Base-by-base conservation (phyloP, 1,284 basidiomycete genomes). In the Mixia osmundae region DNA sequence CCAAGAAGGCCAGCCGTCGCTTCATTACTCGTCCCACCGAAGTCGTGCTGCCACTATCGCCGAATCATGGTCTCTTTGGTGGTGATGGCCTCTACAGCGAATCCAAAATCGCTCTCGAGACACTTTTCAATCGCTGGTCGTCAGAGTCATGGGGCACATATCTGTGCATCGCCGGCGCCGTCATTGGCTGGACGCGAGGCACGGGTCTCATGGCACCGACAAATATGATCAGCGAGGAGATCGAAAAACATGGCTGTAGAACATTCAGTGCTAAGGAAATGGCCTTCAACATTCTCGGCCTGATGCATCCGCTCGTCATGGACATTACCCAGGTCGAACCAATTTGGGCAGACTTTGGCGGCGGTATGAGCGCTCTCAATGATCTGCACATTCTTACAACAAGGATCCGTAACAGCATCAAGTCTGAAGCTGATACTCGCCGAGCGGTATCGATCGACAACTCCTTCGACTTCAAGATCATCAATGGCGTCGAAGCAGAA, bases 121-220 rank as follows among this genome's bases (percentile, higher is more conserved):
- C 89, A 0, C 65, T 97, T 24, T 95, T 95, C 72, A 82, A 91
- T 59, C 72, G 89, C 38, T 95, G 89, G 89, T 72, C 64, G 40
- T 85, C 85, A n/a, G 85, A 95, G 58, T 83, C 80, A 54, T 97
- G 89, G 91, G 87, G 87, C 45, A 85, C 95, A 61, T 97, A 97
- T 58, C 68, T 97, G 33, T 94, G 87, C 61, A 69, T 97, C 43
- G 85, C 87, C 29, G 89, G 91, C 46, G 89, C 89, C 33, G 87
- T 97, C 48, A 97, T 97, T 50, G 89, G 74, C 80, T 91, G 85
- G 83, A 91, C 83, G 38, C 79, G 85, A 49, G 89, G 89, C 32
- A 97, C 91, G n/a, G 89, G 87, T 45, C 64, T 97, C 39, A 97
- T 97, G 89, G 75, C 71, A 42, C 76, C 80, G 3, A 89, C 82